These are phyloP conservation scores for Xylaria acuta DNA, from an alignment of 495 filamentous ascomycete species.

Conservation along the genomic window DNA sequence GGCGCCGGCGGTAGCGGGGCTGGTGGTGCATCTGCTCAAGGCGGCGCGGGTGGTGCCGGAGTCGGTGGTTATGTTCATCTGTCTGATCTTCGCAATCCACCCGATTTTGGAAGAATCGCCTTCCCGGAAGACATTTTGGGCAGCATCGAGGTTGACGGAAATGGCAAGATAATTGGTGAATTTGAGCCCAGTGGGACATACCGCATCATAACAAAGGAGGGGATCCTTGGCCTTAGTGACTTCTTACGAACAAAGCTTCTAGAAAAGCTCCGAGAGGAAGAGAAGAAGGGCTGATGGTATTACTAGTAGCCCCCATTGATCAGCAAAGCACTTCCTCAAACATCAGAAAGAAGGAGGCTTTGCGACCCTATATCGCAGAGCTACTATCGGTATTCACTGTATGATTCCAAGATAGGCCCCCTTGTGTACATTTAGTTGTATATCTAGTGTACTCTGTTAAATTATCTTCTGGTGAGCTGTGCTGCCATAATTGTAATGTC, in stretches of 20 bases:
- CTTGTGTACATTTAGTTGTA: constrained; percentile 3
- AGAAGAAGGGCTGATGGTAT: constrained; percentile 39
- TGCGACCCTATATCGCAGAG: background rate
- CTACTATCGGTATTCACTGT: background rate
- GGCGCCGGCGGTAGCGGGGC: constrained; percentile 64
- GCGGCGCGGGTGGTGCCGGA: constrained; percentile 81
- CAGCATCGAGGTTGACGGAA: constrained; percentile 81
- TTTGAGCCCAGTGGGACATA: constrained; percentile 73
- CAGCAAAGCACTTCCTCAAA: background rate
- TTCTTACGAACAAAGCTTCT: constrained; percentile 63
- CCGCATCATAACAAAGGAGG: constrained; percentile 70
- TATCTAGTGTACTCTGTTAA: background rate
- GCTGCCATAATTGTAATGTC: background rate
- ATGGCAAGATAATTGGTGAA: constrained; percentile 72
- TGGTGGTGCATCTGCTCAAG: constrained; percentile 80
- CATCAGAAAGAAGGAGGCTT: background rate
- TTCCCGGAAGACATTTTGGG: constrained; percentile 94
- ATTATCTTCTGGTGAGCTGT: background rate
- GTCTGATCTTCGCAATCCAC: constrained; percentile 79
- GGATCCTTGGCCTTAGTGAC: constrained; percentile 65
- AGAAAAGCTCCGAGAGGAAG: constrained; percentile 55
- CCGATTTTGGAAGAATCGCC: constrained; percentile 89
- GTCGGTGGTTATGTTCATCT: constrained; percentile 90
- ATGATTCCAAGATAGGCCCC: background rate
- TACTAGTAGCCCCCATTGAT: background rate